Base-by-base conservation (phyloP, 208 protist species). In the Crithidia sp. region DNA sequence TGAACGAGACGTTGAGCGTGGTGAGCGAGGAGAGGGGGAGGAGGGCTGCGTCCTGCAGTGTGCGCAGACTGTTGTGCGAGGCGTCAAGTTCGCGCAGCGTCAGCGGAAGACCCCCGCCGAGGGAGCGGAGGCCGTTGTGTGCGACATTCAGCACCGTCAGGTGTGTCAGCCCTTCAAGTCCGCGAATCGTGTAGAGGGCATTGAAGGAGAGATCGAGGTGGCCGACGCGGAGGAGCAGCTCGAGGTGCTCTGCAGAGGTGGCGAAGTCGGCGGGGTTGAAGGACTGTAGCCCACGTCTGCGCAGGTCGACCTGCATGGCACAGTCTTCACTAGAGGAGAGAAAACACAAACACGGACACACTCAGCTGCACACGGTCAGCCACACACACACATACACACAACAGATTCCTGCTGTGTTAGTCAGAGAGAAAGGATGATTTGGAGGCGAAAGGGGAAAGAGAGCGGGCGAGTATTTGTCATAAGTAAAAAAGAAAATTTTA, bases 151-250 rank as follows among this genome's bases (percentile, higher is more conserved):
- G 68, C 12, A 76, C 67, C 8, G 70, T 83, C 49, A 96, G 80
- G 69, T 82, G 78, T 9, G 78, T 74, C n/a, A 96, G 81, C 41
- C 83, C 80, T 39, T 85, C 66, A 5, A 96, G 73, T 6, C 89
- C 86, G 28, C 66, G 52, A 41, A 94, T 69, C 19, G 67, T 77
- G 40, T 79, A 79, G 53, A 96, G 69, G 13, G 69, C 78, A 80
- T 96, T 96, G 73, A 82, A 73, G 39, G 92, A 94, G 14, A 96
- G 77, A 61, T 96, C 79, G 7, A 88, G 66, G 16, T 81, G 76
- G 3, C 60, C 74, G 10, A 88, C 65, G 55, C 76, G 75, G n/a
- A 84, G 58, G n/a, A 79, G 72, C 0, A 72, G 43, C 9, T 67
- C 49, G 37, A 83, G 74, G 54, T 70, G 62, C 37, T 85, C 82